Evolutionary conservation across 495 filamentous ascomycete species (phyloP).

Genomic region (Elaphomyces granulatus): DNA sequence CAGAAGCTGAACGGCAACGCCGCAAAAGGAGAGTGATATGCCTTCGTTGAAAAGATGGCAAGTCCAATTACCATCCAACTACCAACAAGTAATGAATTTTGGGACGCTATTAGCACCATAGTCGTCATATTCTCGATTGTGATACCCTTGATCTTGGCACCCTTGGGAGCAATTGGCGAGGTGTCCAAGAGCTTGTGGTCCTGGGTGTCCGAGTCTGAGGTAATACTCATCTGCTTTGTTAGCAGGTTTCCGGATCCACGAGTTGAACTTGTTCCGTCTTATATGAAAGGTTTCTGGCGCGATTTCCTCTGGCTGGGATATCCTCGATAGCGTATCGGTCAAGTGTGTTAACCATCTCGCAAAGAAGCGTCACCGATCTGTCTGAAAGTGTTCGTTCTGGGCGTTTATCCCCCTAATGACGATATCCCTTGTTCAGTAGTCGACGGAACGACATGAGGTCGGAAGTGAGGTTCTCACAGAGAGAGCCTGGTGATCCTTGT

Average conservation of each 20-base stretch:
- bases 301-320: background rate
- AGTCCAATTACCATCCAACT: no score
- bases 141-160: background rate
- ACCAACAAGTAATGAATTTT: no score
- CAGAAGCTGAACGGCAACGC: no score
- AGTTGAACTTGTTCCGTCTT: constrained; percentile 1
- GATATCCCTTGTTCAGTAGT: background rate
- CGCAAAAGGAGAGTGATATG: no score
- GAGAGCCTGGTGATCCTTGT: no score
- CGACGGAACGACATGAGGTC: no score
- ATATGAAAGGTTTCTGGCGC: constrained; percentile 1
- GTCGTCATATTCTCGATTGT: background rate
- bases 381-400: background rate
- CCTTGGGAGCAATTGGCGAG: background rate
- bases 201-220: background rate
- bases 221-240: background rate
- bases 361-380: background rate
- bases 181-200: constrained; percentile 1
- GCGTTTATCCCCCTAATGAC: background rate
- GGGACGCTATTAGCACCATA: background rate
- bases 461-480: no score
- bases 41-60: no score
- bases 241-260: background rate
- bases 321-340: background rate
- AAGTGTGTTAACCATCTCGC: background rate